A percentile compares a stretch with the other conserved stretches of the same genome.
Conservation (phyloP, 352 stramenopile genomes). For the Pythium sukuiense region DNA sequence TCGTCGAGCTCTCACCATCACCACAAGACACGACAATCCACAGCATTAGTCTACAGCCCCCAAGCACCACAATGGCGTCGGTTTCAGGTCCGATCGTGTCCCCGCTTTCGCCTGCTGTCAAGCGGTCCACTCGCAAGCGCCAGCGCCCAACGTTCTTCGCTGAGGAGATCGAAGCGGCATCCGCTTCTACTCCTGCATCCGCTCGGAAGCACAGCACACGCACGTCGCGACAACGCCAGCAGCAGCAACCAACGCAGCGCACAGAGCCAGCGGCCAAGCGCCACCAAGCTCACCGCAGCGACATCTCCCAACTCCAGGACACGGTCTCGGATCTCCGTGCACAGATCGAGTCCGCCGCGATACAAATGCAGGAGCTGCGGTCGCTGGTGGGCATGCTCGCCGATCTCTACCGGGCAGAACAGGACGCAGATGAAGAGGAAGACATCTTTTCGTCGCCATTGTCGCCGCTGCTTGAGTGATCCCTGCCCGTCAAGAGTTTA, state of each 20-base stretch:
- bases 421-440: constrained; percentile 13
- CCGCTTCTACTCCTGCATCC: background rate
- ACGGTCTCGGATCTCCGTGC: constrained; percentile 17
- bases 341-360: constrained; percentile 23
- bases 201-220: constrained; percentile 10
- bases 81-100: constrained; percentile 15
- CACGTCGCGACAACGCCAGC: background rate
- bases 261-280: background rate
- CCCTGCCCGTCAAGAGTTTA: background rate
- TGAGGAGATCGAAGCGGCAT: constrained; percentile 10
- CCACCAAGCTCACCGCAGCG: constrained; percentile 6
- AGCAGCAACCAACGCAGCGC: constrained; percentile 3
- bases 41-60: background rate
- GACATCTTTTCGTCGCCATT: constrained; percentile 18
- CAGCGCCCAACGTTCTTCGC: constrained; percentile 24
- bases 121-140: constrained; percentile 31
- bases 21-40: background rate
- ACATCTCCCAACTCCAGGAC: constrained; percentile 23
- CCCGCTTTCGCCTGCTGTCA: constrained; percentile 19
- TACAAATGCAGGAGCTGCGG: constrained; percentile 27
- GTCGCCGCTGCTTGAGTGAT: constrained; percentile 9
- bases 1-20: background rate
- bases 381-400: constrained; percentile 16
- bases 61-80: constrained; percentile 5
- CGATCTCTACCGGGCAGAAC: constrained; percentile 16